A percentile compares a stretch with the other conserved stretches of the same genome.
These are phyloP conservation scores for Apiosordaria backusii DNA, from an alignment of 495 filamentous ascomycete species.

Conservation along the genomic window DNA sequence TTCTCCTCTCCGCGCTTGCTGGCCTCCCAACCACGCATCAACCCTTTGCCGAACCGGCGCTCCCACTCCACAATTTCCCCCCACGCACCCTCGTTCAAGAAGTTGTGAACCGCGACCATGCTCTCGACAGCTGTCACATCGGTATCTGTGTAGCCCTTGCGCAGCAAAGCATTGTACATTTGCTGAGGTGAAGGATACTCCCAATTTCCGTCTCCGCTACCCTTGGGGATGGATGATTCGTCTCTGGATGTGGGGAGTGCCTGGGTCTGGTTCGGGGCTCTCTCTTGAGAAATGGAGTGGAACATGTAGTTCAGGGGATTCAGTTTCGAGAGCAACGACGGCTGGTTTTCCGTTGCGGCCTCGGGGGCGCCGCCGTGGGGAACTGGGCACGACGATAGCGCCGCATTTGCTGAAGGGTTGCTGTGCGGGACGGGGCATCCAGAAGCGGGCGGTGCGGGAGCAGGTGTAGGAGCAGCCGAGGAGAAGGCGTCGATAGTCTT, in stretches of 20 bases:
- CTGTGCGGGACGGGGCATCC: slow-evolving; percentile 49
- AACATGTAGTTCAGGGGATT: slow-evolving; percentile 99
- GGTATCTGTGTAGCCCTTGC: slow-evolving; percentile 93
- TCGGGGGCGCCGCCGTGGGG: slow-evolving; percentile 32
- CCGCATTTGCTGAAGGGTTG: slow-evolving; percentile 39
- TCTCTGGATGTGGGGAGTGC: slow-evolving; percentile 74
- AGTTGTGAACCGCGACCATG: slow-evolving; percentile 98
- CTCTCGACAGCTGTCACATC: slow-evolving; percentile 89
- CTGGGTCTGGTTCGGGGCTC: slow-evolving; percentile 65
- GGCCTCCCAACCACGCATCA: slow-evolving; percentile 66
- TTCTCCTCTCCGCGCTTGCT: slow-evolving; percentile 69
- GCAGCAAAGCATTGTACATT: slow-evolving; percentile 97
- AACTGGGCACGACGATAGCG: slow-evolving; percentile 54
- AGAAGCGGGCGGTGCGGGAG: slow-evolving; percentile 33
- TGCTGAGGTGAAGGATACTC: slow-evolving; percentile 98
- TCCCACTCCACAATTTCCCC: slow-evolving; percentile 91
- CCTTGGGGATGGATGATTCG: slow-evolving; percentile 79
- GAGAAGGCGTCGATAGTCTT: slow-evolving; percentile 46
- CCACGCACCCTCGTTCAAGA: slow-evolving; percentile 97
- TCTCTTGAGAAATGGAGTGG: slow-evolving; percentile 71
- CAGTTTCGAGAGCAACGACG: slow-evolving; percentile 62
- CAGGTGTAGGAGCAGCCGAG: slow-evolving; percentile 21
- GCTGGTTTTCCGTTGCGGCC: slow-evolving; percentile 28
- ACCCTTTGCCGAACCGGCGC: slow-evolving; percentile 69
- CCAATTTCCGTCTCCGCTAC: slow-evolving; percentile 75